These are phyloP conservation scores for Exophiala dermatitidis DNA, from an alignment of 2,329 filamentous ascomycete species.

Conservation along the genomic window DNA sequence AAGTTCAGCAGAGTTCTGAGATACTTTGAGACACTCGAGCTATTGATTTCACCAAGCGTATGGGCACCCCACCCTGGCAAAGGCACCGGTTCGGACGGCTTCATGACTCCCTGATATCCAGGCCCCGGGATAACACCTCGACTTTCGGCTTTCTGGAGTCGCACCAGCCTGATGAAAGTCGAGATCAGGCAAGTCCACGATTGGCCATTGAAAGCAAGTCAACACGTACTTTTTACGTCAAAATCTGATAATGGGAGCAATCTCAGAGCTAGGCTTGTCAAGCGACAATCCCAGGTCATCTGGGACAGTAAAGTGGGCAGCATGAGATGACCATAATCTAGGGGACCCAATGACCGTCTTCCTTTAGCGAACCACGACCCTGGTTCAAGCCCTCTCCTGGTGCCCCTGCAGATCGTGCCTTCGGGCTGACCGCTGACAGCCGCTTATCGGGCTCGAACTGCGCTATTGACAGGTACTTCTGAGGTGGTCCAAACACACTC, in stretches of 20 bases:
- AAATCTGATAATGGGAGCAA: slow-evolving; percentile 12
- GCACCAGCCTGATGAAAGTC: too few species aligned
- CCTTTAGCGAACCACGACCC: slow-evolving; percentile 16
- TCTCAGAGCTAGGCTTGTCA: slow-evolving; percentile 17
- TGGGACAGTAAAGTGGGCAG: background rate
- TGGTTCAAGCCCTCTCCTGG: slow-evolving; percentile 7
- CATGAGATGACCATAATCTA: background rate
- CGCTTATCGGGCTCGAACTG: slow-evolving; percentile 12
- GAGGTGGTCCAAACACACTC: background rate
- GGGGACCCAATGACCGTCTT: slow-evolving; percentile 13
- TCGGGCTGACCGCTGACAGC: slow-evolving; percentile 10
- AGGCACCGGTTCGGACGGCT: too few species aligned
- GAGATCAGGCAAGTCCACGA: too few species aligned
- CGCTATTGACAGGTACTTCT: slow-evolving; percentile 10
- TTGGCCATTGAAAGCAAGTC: background rate
- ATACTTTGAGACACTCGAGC: too few species aligned
- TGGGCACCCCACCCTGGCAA: too few species aligned
- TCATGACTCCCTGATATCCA: too few species aligned
- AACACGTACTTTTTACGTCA: slow-evolving; percentile 21
- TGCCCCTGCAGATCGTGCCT: slow-evolving; percentile 23
- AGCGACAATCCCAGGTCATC: slow-evolving; percentile 7
- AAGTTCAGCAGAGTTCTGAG: too few species aligned
- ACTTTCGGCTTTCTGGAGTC: too few species aligned
- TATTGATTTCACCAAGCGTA: too few species aligned
- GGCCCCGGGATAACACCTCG: too few species aligned